Base-by-base conservation (phyloP, 768 basidiomycete genomes). In the Tricholoma saponaceum region DNA sequence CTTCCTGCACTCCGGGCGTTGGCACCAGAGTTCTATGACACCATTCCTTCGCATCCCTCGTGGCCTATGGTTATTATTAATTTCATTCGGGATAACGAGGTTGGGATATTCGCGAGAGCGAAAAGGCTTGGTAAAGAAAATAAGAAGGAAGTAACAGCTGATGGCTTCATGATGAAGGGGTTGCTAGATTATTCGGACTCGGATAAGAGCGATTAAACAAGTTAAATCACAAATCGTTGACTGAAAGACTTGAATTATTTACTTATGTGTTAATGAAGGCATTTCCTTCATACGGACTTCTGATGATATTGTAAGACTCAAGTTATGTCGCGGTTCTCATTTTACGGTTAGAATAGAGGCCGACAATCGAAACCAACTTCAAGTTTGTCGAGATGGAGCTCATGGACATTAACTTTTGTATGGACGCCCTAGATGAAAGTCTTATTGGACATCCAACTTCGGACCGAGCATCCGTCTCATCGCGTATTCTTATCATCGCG, bases 31-130 rank as follows among this genome's bases (percentile, higher is more conserved):
- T 95, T 89, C 69, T 99, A 99, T 74, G 90, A 93, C 62, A 82
- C 76, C 4, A 79, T 98, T 23, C 93, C 95, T 0, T 81, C 86
- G 0, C 97, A 99, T 66, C 84, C 88, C 1, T 89, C 87, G 4
- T 99, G 97, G 97, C 87, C 93, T 2, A 94, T 95, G 86, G 89
- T 98, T 33, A 93, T 89, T 2, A 78, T 90, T 56, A 93, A 93
- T 72, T 99, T 99, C 69, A 97, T 99, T 55, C 84, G 92, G 25
- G 94, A 97, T 64, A 79, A 81, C 13, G 86, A 90, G 60, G 91
- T 95, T 26, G 95, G 95, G 2, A 85, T 98, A 61, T 96, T 89
- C 70, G 87, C 91, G 12, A 79, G 95, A 7, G 92, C 87, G 7
- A 98, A 98, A 72, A 76, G 95, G 67, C 58, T 84, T 60, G 68